phyloP scores from a whole-genome alignment of 78 protist genomes.

The Speleostelium caveatum region DNA sequence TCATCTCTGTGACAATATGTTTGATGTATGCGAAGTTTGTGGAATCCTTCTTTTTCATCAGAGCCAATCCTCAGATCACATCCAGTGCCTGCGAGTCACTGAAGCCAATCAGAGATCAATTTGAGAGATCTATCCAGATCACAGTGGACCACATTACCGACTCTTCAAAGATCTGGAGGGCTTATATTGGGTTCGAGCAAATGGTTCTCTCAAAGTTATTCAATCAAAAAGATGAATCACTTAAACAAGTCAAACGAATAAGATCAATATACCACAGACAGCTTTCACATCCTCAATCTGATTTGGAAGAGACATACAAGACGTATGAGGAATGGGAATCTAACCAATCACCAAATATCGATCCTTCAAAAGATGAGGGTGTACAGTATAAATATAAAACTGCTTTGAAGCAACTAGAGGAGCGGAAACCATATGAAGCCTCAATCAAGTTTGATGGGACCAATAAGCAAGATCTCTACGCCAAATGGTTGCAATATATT shows the following conservation, averaged over 20 bases:
- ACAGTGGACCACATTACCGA: constrained; percentile 17
- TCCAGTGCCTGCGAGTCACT: too few species aligned
- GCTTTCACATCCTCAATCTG: not conserved
- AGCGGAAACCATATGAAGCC: not conserved
- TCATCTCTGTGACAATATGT: constrained; percentile 23
- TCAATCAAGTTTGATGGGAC: not conserved
- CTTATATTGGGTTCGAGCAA: constrained; percentile 34
- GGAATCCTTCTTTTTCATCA: too few species aligned
- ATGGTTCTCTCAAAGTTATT: not conserved
- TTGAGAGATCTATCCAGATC: constrained; percentile 6
- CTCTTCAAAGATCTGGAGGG: constrained; percentile 10
- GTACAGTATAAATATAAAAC: constrained; percentile 1
- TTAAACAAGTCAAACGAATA: not conserved
- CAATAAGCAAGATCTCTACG: not conserved
- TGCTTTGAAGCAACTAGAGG: constrained; percentile 16
- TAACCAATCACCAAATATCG: not conserved
- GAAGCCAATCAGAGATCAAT: constrained; percentile 8
- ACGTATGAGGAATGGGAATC: constrained; percentile 49
- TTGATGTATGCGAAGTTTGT: too few species aligned
- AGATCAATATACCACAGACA: constrained; percentile 22
- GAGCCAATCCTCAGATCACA: too few species aligned
- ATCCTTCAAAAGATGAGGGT: not conserved
- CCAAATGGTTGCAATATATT: constrained; percentile 52
- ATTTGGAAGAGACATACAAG: not conserved
- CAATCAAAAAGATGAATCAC: not conserved